Base-by-base conservation (phyloP, 2,329 filamentous ascomycete species). In the Rhinocladiella mackenziei region DNA sequence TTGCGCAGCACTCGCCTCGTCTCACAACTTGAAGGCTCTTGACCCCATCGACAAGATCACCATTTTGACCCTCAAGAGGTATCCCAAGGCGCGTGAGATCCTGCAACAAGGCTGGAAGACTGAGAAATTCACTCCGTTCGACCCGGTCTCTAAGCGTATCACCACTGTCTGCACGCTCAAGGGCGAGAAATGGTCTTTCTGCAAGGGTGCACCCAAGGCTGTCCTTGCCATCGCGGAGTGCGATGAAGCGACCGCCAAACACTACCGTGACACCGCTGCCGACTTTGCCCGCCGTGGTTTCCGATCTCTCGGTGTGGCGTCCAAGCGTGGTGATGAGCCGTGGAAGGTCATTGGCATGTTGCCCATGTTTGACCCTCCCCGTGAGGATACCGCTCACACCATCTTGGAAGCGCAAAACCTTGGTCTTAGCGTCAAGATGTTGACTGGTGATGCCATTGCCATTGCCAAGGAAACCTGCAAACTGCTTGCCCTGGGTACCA, bases 381-480 rank as follows among this genome's bases (percentile, higher is more conserved):
- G 83, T 73, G 82, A 85, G 60, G 83, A 87, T 65, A 87, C 84
- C 51, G 83, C 83, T 55, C 82, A 86, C 70, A 87, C 83, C 55
- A 86, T 87, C 61, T 71, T 84, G 60, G 83, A 87, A 70, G 83
- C 83, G 53, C 80, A 85, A 66, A 77, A 83, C 64, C 81, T 87
- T 45, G 83, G 83, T 73, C 81, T 87, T 23, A 80, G 78, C 55
- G 83, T 87, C 57, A 87, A 87, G 78, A 87, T 87, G 83, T 72
- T 87, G 66, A 87, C 83, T 70, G 83, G 83, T 77, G 83, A 87
- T 63, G 83, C 83, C 54, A 84, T 86, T 58, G 83, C 83, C 58
- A 87, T 87, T 56, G 83, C 83, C 48, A 86, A 86, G 73, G 83
- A 87, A 70, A 87, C 83, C 56, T 87, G 83, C 77, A 85, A 86